A percentile compares a stretch with the other conserved stretches of the same genome.
Conservation (phyloP, 805 yeast species). For the Metschnikowia lunata region DNA sequence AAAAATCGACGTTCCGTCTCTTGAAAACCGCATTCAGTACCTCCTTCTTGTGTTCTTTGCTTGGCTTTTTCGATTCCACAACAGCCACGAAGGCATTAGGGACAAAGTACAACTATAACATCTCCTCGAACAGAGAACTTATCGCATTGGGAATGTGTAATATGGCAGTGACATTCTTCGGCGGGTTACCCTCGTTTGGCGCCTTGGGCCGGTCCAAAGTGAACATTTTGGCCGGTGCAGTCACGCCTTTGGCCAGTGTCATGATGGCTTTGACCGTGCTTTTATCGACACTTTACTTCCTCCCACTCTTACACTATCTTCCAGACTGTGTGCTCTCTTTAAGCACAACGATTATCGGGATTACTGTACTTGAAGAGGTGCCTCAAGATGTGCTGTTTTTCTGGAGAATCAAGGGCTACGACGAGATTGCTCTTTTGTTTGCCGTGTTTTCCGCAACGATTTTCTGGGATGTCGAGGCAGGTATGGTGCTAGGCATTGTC, state of each 20-base stretch:
- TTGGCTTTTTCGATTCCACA: constrained; percentile 35
- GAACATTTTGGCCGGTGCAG: constrained; percentile 43
- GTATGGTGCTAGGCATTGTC: constrained; percentile 32
- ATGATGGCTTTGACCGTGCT: constrained; percentile 28
- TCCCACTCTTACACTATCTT: constrained; percentile 23
- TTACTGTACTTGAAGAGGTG: constrained; percentile 45
- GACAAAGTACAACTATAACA: constrained; percentile 28
- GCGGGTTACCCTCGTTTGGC: constrained; percentile 35
- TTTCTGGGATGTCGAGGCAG: constrained; percentile 38
- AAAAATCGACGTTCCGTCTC: constrained; percentile 16
- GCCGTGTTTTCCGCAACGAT: constrained; percentile 25
- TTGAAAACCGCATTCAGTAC: constrained; percentile 25
- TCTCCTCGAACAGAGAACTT: constrained; percentile 30
- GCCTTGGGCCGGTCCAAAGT: constrained; percentile 34
- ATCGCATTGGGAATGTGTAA: constrained; percentile 31
- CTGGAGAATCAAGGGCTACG: constrained; percentile 21
- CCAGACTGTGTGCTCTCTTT: constrained; percentile 34
- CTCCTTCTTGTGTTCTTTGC: constrained; percentile 29
- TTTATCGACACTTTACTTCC: constrained; percentile 22
- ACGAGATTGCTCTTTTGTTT: constrained; percentile 20
- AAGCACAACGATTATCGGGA: constrained; percentile 39
- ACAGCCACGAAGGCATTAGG: constrained; percentile 32
- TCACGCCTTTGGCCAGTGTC: constrained; percentile 37
- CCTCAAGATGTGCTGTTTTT: constrained; percentile 44
- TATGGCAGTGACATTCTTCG: constrained; percentile 24